phyloP scores from a whole-genome alignment of 2,329 filamentous ascomycete species.

The Fusarium sp. region DNA sequence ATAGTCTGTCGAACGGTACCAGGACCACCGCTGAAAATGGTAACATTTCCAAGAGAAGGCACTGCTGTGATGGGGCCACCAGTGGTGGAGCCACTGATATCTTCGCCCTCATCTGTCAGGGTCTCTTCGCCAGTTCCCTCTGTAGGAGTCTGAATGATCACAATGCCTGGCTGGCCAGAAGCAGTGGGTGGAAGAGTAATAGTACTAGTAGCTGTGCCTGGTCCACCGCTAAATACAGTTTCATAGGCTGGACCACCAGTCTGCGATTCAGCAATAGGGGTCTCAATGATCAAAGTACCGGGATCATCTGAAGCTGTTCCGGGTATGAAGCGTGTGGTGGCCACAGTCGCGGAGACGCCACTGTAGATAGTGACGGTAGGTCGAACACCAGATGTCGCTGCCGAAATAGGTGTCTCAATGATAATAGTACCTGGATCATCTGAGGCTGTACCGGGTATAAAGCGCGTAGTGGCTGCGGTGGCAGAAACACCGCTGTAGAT shows the following conservation, averaged over 20 bases:
- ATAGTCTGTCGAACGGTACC: constrained; percentile 4
- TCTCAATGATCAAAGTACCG: constrained; percentile 14
- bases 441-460: constrained; percentile 3
- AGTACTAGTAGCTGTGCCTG: constrained; percentile 1
- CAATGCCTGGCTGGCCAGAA: constrained; percentile 6
- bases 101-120: not conserved
- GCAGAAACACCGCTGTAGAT: not conserved
- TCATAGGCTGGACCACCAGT: not conserved
- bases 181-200: constrained; percentile 2
- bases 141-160: constrained; percentile 26
- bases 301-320: constrained; percentile 6
- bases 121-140: not conserved
- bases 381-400: not conserved
- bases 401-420: constrained; percentile 11
- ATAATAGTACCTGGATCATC: constrained; percentile 13
- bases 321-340: constrained; percentile 6
- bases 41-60: not conserved
- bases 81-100: not conserved
- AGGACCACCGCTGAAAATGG: not conserved
- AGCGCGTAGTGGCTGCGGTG: constrained; percentile 2
- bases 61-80: not conserved
- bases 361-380: constrained; percentile 14
- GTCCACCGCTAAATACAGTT: constrained; percentile 7
- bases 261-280: not conserved
- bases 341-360: not conserved